phyloP scores from a whole-genome alignment of 306 rosid species.

The Cajanus cajan region DNA sequence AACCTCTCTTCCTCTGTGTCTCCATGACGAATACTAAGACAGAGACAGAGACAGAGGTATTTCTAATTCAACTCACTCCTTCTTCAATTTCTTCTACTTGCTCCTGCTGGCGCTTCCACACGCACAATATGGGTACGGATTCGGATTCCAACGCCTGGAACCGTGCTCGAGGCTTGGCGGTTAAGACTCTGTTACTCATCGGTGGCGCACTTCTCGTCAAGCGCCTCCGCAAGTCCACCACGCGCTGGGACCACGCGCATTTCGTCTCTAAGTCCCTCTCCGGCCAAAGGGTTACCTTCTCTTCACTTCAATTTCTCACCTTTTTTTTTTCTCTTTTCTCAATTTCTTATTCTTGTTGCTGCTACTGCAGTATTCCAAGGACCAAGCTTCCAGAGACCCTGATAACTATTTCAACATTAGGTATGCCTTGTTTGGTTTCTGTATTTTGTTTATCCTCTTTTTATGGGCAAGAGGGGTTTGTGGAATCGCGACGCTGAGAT shows the following conservation, averaged over 20 bases:
- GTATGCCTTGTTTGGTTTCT: conserved; percentile 12
- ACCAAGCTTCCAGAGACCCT: conserved; percentile 92
- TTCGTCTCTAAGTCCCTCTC: conserved; percentile 73
- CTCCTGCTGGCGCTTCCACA: too few species aligned
- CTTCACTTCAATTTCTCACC: not conserved
- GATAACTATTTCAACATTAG: conserved; percentile 92
- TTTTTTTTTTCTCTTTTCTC: not conserved
- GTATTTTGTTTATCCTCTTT: not conserved
- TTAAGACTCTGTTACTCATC: conserved; percentile 64
- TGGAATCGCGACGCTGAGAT: not conserved
- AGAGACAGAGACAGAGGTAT: too few species aligned
- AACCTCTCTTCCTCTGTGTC: too few species aligned
- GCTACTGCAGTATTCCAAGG: conserved; percentile 66
- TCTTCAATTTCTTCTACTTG: too few species aligned
- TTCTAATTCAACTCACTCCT: too few species aligned
- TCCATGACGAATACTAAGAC: too few species aligned
- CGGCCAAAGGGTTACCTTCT: conserved; percentile 65
- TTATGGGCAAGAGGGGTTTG: not conserved
- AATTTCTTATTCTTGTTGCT: not conserved
- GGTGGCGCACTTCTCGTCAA: conserved; percentile 91
- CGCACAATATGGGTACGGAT: conserved; percentile 39
- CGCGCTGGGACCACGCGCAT: conserved; percentile 98
- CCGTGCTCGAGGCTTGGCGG: conserved; percentile 66
- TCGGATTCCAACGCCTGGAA: conserved; percentile 61
- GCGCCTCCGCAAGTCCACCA: conserved; percentile 91